Evolutionary conservation across 1,284 basidiomycete species (phyloP).

Genomic region (Pyrrhoderma lamaoense): DNA sequence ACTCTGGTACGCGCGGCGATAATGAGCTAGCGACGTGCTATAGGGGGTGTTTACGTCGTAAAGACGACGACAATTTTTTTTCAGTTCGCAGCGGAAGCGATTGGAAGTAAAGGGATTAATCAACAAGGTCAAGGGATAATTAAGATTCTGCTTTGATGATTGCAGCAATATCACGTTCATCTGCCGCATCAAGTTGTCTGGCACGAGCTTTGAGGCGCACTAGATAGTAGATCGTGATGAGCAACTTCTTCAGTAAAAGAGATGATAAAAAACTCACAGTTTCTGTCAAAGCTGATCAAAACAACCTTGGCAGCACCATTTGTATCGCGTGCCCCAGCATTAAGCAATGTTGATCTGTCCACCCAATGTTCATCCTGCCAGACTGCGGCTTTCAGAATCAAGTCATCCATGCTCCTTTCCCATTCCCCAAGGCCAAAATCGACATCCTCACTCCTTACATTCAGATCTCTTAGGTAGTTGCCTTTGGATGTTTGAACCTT

Average conservation of each 20-base stretch:
- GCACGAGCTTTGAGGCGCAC: conserved; percentile 82
- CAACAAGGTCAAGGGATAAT: conserved; percentile 5
- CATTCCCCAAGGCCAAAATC: conserved; percentile 56
- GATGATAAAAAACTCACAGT: conserved; percentile 50
- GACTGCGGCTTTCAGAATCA: conserved; percentile 84
- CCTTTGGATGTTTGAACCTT: conserved; percentile 94
- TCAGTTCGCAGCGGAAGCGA: conserved; percentile 11
- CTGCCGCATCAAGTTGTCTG: conserved; percentile 68
- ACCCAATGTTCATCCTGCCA: conserved; percentile 94
- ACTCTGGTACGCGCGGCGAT: no score
- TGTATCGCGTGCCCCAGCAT: conserved; percentile 32
- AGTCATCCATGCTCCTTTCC: conserved; percentile 88
- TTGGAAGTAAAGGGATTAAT: neutral
- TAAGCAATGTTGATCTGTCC: conserved; percentile 71
- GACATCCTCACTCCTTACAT: conserved; percentile 79
- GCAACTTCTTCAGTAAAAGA: conserved; percentile 13
- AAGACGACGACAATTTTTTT: no score
- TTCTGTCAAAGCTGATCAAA: conserved; percentile 86
- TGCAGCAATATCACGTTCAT: conserved; percentile 64
- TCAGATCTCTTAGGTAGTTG: conserved; percentile 85
- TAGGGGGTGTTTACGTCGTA: no score
- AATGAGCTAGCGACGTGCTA: no score
- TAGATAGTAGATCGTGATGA: conserved; percentile 26
- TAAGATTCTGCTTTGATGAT: conserved; percentile 43
- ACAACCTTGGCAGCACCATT: conserved; percentile 71